Conservation (phyloP, 2,329 filamentous ascomycete genomes). For the Colletotrichum salicis region DNA sequence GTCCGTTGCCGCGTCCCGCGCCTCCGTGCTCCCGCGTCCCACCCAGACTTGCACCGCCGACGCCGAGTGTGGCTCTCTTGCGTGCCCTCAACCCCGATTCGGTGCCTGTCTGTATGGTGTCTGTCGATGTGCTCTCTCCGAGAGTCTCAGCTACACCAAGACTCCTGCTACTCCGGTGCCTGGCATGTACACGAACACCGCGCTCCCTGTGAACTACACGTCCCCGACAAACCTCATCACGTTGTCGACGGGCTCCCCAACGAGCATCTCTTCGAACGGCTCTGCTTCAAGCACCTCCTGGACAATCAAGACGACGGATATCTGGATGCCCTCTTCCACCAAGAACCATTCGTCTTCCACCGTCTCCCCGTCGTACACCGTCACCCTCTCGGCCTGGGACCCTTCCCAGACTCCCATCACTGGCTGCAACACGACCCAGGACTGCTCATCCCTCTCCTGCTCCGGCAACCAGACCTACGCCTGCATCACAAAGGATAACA, state of each 20-base stretch:
- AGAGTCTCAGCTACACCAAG: background rate
- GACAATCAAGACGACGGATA: background rate
- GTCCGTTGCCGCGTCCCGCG: background rate
- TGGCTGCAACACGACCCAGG: background rate
- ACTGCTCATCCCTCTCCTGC: conserved; percentile 6
- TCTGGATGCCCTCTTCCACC: background rate
- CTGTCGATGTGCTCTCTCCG: conserved; percentile 7
- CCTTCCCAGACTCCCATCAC: background rate
- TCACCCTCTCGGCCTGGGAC: conserved; percentile 6
- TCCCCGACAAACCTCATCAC: background rate
- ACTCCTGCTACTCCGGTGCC: background rate
- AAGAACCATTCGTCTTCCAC: background rate
- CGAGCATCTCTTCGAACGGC: background rate
- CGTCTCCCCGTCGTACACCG: background rate
- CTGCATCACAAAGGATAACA: background rate
- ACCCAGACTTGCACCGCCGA: conserved; percentile 1
- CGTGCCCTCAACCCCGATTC: background rate
- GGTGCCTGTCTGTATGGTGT: conserved; percentile 1
- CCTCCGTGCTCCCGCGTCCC: background rate
- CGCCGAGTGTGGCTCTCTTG: background rate
- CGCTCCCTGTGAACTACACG: background rate
- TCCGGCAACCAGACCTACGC: background rate
- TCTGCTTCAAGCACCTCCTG: background rate
- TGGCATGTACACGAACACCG: background rate
- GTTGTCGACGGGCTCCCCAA: background rate